Base-by-base conservation (phyloP, 2,329 filamentous ascomycete species). In the Metarhizium humberi region DNA sequence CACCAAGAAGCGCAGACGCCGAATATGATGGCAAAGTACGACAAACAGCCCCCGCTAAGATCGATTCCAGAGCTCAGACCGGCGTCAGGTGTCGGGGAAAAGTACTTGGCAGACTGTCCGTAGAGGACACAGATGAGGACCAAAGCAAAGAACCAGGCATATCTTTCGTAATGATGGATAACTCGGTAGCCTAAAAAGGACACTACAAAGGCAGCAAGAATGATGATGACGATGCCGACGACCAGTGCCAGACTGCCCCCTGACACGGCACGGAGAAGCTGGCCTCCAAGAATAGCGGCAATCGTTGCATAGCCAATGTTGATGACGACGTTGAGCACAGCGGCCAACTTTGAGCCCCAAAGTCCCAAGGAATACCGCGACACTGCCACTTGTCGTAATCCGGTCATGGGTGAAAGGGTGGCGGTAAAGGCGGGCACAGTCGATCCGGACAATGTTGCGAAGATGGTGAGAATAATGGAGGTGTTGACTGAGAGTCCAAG, bases 291-390 rank as follows among this genome's bases (percentile, higher is more conserved):
- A 34, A 62, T 57, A 29, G 57, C 58, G 18, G 58, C 59, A 55
- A 62, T 58, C n/a, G 56, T 56, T 10, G 54, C 59, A 36, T 60
- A 61, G 25, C 61, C 61, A 3, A 59, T 58, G 36, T 59, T 59
- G 7, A 61, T 57, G n/a, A 62, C 54, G 45, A 62, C 56, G 54
- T 62, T 62, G 13, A 62, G 56, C 1, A 60, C 42, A 32, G 58
- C 58, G n/a, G 60, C 61, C 5, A 62, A 51, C 36, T 59, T 60
- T 25, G 61, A 60, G 42, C 61, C 60, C 61, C 61, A 62, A 30
- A 60, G 56, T 4, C 61, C 61, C 45, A 62, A 54, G 1, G 60
- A 59, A 40, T 58, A 59, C 11, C 58, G 53, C 25, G 56, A 56
- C 7, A 55, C 53, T 14, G 60, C 59, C 29, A 62, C 58, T 18